A percentile compares a stretch with the other conserved stretches of the same genome.
Conservation (phyloP, 2,329 filamentous ascomycete species). For the Penicillium sclerotiorum region DNA sequence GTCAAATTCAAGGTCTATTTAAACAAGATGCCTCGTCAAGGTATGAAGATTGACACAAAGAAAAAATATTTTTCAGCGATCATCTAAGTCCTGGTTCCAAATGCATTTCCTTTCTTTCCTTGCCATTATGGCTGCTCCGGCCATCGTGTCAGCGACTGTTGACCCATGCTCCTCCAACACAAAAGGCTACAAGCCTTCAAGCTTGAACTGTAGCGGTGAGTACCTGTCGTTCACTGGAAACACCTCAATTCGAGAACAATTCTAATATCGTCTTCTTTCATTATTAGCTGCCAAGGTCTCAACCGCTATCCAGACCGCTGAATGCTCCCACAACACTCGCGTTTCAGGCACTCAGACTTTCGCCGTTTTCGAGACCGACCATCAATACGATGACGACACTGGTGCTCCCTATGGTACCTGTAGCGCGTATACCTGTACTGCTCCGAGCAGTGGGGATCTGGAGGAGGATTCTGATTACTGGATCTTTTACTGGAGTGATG, state of each 20-base stretch:
- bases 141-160: conserved; percentile 31
- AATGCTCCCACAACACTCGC: conserved; percentile 44
- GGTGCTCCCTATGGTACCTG: conserved; percentile 55
- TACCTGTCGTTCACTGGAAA: too few relatives aligned
- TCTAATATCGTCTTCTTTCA: too few relatives aligned
- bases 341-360: conserved; percentile 39
- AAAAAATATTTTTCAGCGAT: too few relatives aligned
- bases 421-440: conserved; percentile 45
- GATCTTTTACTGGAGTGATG: conserved; percentile 45
- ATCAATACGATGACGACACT: conserved; percentile 47
- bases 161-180: conserved; percentile 40
- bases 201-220: conserved; percentile 32
- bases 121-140: conserved; percentile 15
- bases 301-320: conserved; percentile 42
- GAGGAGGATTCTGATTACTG: conserved; percentile 41
- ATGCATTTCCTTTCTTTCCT: conserved; percentile 17
- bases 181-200: conserved; percentile 36
- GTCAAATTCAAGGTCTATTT: background rate
- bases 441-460: conserved; percentile 35
- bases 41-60: too few relatives aligned
- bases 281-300: conserved; percentile 35
- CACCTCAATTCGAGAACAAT: too few relatives aligned
- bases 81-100: too few relatives aligned
- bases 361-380: conserved; percentile 46
- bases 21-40: too few relatives aligned